A percentile compares a stretch with the other conserved stretches of the same genome.
These are phyloP conservation scores for Castanea crenata DNA, from an alignment of 306 rosid genomes.

Conservation along the genomic window DNA sequence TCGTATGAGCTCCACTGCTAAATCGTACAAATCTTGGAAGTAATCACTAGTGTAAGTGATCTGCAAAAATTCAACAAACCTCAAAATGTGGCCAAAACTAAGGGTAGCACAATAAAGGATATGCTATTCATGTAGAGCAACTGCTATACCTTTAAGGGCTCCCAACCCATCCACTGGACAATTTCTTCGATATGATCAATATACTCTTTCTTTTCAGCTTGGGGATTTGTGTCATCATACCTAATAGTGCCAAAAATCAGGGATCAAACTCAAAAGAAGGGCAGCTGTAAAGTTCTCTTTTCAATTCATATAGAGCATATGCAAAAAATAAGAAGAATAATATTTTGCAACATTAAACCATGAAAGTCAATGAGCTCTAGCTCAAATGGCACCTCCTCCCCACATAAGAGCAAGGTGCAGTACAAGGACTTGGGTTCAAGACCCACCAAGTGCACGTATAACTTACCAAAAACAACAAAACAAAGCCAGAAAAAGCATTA, in stretches of 20 bases:
- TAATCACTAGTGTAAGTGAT: conserved; percentile 93
- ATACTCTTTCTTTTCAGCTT: conserved; percentile 92
- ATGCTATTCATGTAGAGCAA: conserved; percentile 1
- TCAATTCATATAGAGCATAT: neutral
- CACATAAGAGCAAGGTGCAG: too few species aligned
- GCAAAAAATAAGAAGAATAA: neutral
- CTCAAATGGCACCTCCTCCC: too few species aligned
- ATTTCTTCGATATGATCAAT: conserved; percentile 95
- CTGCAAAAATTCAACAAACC: conserved; percentile 39
- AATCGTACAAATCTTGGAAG: conserved; percentile 87
- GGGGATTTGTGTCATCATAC: conserved; percentile 96
- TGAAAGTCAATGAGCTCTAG: neutral
- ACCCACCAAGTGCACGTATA: too few species aligned
- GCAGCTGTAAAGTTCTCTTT: neutral
- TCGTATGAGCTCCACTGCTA: conserved; percentile 91
- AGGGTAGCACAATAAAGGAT: neutral
- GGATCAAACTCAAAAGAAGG: conserved; percentile 1
- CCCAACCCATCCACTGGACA: conserved; percentile 99
- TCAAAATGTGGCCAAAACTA: conserved; percentile 13
- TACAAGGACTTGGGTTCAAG: too few species aligned
- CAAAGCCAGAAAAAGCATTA: neutral
- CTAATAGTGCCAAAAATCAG: conserved; percentile 40
- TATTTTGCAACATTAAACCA: neutral
- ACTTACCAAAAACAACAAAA: too few species aligned
- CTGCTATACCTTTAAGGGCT: conserved; percentile 71